A percentile compares a stretch with the other conserved stretches of the same genome.
Conservation (phyloP, 2,329 filamentous ascomycete genomes). For the Alternaria sp. region DNA sequence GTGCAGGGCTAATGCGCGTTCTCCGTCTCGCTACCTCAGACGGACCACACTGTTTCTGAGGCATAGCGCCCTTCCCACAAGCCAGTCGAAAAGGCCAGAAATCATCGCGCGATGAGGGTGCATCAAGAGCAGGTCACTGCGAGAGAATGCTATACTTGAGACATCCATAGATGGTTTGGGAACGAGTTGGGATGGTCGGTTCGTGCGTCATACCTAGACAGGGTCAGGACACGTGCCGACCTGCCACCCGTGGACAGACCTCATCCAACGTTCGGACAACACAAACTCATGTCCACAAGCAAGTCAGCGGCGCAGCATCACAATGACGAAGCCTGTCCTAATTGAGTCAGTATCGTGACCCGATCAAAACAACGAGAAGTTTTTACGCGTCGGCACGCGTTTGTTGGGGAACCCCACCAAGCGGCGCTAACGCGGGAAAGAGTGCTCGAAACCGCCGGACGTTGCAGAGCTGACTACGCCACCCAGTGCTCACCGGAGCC, state of each 20-base stretch:
- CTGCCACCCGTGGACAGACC: background rate
- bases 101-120: background rate
- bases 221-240: background rate
- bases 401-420: slow-evolving; percentile 19
- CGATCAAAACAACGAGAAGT: background rate
- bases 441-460: slow-evolving; percentile 16
- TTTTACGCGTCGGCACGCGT: slow-evolving; percentile 22
- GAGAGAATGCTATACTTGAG: background rate
- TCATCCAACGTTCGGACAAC: background rate
- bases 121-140: background rate
- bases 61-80: background rate
- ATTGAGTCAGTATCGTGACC: background rate
- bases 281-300: background rate
- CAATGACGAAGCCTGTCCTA: background rate
- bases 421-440: slow-evolving; percentile 13
- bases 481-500: slow-evolving; percentile 7
- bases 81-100: background rate
- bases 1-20: slow-evolving; percentile 3
- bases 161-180: background rate
- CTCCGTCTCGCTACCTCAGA: slow-evolving; percentile 4
- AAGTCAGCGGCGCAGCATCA: background rate
- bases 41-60: background rate
- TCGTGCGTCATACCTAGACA: background rate
- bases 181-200: background rate
- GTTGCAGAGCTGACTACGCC: slow-evolving; percentile 20